A percentile compares a stretch with the other conserved stretches of the same genome.
phyloP scores from a whole-genome alignment of 2,329 filamentous ascomycete genomes.

The Juglanconis oblonga region DNA sequence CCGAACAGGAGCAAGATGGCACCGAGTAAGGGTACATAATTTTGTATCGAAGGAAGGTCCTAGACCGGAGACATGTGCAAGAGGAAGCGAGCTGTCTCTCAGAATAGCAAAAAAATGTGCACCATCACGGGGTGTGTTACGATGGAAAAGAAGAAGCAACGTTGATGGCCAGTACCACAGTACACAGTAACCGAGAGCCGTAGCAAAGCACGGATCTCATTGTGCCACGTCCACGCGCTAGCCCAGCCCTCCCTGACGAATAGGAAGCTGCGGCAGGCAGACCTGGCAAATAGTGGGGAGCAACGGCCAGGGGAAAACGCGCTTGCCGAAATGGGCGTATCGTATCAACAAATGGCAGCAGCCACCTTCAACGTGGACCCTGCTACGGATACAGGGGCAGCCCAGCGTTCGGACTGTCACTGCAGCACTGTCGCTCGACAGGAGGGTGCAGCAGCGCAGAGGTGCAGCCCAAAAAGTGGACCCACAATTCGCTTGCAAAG shows the following conservation, averaged over 20 bases:
- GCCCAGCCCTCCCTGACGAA: neutral
- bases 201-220: neutral
- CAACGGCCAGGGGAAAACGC: conserved; percentile 7
- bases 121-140: no score
- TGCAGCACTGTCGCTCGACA: neutral
- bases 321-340: conserved; percentile 15
- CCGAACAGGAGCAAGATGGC: no score
- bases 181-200: no score
- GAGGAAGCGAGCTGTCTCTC: no score
- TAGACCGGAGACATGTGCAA: no score
- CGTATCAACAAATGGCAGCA: conserved; percentile 14
- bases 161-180: no score
- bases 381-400: neutral
- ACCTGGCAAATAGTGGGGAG: neutral
- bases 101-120: no score
- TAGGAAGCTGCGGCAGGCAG: neutral
- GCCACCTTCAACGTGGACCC: conserved; percentile 5
- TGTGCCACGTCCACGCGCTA: neutral
- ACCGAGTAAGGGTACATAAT: no score
- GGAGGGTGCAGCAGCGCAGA: no score
- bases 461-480: neutral
- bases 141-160: no score
- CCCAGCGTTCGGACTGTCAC: neutral
- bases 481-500: neutral
- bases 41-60: no score